A percentile compares a stretch with the other conserved stretches of the same genome.
Conservation (phyloP, 345 rosid genomes). For the Moricandia moricandioides region DNA sequence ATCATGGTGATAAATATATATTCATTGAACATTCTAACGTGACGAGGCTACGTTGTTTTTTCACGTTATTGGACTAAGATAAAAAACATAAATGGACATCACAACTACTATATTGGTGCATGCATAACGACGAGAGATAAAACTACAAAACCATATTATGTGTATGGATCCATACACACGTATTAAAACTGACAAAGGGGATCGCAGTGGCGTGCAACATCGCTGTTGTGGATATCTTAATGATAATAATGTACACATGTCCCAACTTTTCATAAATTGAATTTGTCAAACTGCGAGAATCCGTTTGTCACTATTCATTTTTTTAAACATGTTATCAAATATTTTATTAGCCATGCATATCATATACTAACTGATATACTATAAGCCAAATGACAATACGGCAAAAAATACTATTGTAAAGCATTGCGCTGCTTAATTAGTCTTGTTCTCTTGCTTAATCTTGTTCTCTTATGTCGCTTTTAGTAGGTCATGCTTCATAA, state of each 20-base stretch:
- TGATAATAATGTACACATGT: background rate
- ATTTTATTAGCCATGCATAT: background rate
- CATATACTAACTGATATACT: background rate
- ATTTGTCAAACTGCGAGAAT: conserved; percentile 1
- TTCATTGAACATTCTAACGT: background rate
- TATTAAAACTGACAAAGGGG: conserved; percentile 14
- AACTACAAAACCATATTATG: background rate
- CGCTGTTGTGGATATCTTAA: conserved; percentile 17
- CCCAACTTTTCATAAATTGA: conserved; percentile 28
- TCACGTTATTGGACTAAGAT: background rate
- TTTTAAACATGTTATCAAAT: background rate
- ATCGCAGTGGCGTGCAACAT: conserved; percentile 25
- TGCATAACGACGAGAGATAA: conserved; percentile 20
- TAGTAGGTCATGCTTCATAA: background rate
- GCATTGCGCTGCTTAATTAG: background rate
- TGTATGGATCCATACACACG: conserved; percentile 22
- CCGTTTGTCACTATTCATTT: background rate
- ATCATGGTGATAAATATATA: background rate
- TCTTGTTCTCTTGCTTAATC: background rate
- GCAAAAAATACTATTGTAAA: background rate
- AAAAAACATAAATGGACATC: conserved; percentile 12
- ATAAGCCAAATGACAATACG: background rate
- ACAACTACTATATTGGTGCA: conserved; percentile 11
- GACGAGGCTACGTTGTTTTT: background rate
- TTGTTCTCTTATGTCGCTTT: background rate